A percentile compares a stretch with the other conserved stretches of the same genome.
phyloP scores from a whole-genome alignment of 225 moss, liverwort and hornwort genomes.

The Lunularia cruciata region DNA sequence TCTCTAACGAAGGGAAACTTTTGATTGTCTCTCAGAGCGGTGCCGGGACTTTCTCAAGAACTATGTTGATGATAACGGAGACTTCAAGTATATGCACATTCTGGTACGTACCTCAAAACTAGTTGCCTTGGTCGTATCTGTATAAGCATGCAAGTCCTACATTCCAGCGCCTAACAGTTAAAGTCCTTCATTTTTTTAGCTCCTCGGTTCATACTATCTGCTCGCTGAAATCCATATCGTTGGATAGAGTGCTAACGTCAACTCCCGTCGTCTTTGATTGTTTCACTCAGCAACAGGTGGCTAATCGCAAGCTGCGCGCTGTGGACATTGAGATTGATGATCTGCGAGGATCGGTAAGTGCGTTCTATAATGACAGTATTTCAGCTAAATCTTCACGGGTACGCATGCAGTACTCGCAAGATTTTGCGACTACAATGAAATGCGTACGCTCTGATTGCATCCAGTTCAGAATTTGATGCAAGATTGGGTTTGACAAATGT shows the following conservation, averaged over 20 bases:
- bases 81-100: constrained; percentile 63
- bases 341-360: constrained; percentile 38
- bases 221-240: too few relatives aligned
- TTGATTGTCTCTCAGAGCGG: constrained; percentile 34
- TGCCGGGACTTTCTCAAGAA: constrained; percentile 74
- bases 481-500: not conserved
- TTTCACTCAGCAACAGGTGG: constrained; percentile 71
- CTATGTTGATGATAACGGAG: constrained; percentile 59
- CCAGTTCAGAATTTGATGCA: not conserved
- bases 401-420: not conserved
- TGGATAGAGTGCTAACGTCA: too few relatives aligned
- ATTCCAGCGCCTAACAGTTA: not conserved
- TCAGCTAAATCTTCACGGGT: not conserved
- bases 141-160: not conserved
- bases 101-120: constrained; percentile 48
- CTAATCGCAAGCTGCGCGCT: constrained; percentile 68
- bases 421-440: not conserved
- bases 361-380: not conserved
- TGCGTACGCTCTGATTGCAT: not conserved
- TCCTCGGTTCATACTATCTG: too few relatives aligned
- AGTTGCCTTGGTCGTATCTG: not conserved
- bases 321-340: constrained; percentile 78
- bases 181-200: too few relatives aligned
- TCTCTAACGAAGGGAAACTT: too few relatives aligned
- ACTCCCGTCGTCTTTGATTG: constrained; percentile 9